Evolutionary conservation across 495 filamentous ascomycete genomes (phyloP).

Genomic region (Penicillium parvum): DNA sequence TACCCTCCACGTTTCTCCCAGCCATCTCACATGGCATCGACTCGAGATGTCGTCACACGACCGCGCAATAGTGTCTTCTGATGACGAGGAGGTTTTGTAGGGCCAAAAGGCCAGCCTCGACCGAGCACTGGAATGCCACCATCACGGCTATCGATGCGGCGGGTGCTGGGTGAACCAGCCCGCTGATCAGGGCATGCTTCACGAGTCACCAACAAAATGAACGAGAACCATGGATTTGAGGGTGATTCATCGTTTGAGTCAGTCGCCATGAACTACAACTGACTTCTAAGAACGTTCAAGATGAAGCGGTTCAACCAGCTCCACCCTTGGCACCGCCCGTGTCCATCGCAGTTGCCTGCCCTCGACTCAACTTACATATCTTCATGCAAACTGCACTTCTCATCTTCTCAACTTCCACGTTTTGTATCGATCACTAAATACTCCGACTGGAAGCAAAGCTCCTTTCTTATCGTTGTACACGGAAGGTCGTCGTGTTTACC

Average conservation of each 20-base stretch:
- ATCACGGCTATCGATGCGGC: not conserved
- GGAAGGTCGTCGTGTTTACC: constrained; percentile 6
- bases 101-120: constrained; percentile 7
- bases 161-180: constrained; percentile 2
- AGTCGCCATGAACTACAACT: not conserved
- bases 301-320: constrained; percentile 1
- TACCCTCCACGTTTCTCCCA: not conserved
- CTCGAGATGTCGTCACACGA: constrained; percentile 2
- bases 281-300: not conserved
- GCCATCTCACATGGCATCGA: constrained; percentile 6
- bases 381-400: not conserved
- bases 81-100: not conserved
- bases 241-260: constrained; percentile 10
- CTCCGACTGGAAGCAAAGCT: no score
- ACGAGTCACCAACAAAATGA: no score
- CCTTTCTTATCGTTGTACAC: no score
- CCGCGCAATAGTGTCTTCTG: not conserved
- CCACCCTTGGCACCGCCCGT: constrained; percentile 6
- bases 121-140: constrained; percentile 14
- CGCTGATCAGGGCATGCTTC: constrained; percentile 4
- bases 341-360: constrained; percentile 4
- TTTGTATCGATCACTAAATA: not conserved
- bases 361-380: not conserved
- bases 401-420: not conserved
- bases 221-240: constrained; percentile 1